Percentiles rank a stretch among this genome's conserved stretches.
Evolutionary conservation across 345 rosid genomes (phyloP).

Genomic region (Populus ilicifolia): DNA sequence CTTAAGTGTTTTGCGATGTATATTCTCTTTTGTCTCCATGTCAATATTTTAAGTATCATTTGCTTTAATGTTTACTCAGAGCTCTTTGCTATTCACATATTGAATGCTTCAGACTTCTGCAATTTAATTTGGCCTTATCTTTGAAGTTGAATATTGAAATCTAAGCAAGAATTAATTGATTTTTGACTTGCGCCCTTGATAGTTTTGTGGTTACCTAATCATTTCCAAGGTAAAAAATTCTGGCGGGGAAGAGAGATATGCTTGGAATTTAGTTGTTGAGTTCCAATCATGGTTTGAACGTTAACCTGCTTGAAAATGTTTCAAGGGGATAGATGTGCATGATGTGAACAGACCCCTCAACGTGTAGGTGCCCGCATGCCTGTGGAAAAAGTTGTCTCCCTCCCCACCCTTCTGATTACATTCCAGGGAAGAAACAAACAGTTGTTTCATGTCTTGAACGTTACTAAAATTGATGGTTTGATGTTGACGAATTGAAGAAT

Average conservation of each 20-base stretch:
- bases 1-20: slow-evolving; percentile 18
- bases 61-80: background rate
- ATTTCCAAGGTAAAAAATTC: background rate
- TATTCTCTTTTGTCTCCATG: slow-evolving; percentile 4
- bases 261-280: background rate
- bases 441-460: background rate
- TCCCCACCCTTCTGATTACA: background rate
- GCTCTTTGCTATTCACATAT: slow-evolving; percentile 1
- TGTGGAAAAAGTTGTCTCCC: background rate
- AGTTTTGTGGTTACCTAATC: background rate
- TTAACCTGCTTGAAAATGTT: background rate
- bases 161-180: background rate
- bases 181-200: background rate
- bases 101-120: background rate
- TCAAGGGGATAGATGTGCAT: background rate
- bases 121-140: background rate
- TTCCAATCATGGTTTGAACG: no score
- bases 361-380: background rate
- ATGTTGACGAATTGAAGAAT: no score
- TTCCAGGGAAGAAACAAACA: background rate
- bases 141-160: background rate
- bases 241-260: background rate
- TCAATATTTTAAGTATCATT: slow-evolving; percentile 12
- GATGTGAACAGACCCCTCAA: background rate
- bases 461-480: no score